A percentile compares a stretch with the other conserved stretches of the same genome.
Evolutionary conservation across 2,329 filamentous ascomycete genomes (phyloP).

Genomic region (Coniosporium tulheliwenetii): DNA sequence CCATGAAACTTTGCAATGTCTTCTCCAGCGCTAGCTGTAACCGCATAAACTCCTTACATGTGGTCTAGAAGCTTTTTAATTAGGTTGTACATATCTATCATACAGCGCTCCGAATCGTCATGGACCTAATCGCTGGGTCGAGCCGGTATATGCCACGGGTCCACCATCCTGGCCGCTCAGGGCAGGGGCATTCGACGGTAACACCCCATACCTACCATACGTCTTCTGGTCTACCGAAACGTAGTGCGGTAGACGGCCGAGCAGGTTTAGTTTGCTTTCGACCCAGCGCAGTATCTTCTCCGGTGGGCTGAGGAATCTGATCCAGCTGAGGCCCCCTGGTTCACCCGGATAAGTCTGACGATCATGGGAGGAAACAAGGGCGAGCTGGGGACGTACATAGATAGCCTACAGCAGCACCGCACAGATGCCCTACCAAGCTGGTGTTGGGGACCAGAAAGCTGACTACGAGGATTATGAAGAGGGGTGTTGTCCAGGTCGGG

Average conservation of each 20-base stretch:
- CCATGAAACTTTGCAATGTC: no score
- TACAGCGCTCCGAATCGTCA: background rate
- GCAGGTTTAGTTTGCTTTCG: slow-evolving; percentile 73
- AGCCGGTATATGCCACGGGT: background rate
- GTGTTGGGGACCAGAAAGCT: slow-evolving; percentile 65
- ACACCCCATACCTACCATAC: slow-evolving; percentile 78
- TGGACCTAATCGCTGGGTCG: background rate
- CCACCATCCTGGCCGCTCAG: background rate
- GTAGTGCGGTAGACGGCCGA: slow-evolving; percentile 76
- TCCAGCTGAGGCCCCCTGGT: slow-evolving; percentile 67
- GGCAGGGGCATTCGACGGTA: slow-evolving; percentile 40
- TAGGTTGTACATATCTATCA: no score
- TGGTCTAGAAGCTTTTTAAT: no score
- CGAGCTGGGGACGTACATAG: slow-evolving; percentile 43
- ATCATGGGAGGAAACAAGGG: background rate
- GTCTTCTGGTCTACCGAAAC: slow-evolving; percentile 93
- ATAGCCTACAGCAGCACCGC: slow-evolving; percentile 73
- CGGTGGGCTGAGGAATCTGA: slow-evolving; percentile 78
- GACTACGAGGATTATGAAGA: slow-evolving; percentile 61
- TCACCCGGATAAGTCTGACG: slow-evolving; percentile 8
- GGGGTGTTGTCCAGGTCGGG: slow-evolving; percentile 80
- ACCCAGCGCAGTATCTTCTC: slow-evolving; percentile 80
- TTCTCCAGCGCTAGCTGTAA: no score
- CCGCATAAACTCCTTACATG: no score
- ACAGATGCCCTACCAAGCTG: slow-evolving; percentile 75